These are phyloP conservation scores for Sindora glabra DNA, from an alignment of 306 rosid genomes.

Conservation along the genomic window DNA sequence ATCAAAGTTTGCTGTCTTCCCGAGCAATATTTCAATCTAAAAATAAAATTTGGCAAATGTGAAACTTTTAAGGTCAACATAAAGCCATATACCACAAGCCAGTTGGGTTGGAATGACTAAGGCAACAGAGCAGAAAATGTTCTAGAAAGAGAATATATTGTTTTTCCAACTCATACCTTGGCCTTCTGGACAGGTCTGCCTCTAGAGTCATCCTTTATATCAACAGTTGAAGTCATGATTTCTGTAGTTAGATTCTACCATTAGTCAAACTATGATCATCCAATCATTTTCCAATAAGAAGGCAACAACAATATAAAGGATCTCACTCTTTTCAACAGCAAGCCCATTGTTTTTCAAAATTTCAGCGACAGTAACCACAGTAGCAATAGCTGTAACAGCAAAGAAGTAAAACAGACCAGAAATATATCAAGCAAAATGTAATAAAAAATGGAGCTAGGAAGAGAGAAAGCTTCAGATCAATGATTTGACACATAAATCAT, in stretches of 20 bases:
- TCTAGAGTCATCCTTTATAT: constrained; percentile 60
- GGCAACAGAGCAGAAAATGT: not conserved
- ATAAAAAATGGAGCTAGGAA: not conserved
- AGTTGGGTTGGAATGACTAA: not conserved
- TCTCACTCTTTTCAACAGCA: constrained; percentile 72
- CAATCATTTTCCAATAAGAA: not conserved
- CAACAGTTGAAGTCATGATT: constrained; percentile 60
- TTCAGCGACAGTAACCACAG: constrained; percentile 75
- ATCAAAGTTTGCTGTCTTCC: constrained; percentile 68
- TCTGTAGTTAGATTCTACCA: constrained; percentile 25
- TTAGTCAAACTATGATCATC: not conserved
- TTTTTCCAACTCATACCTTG: constrained; percentile 37
- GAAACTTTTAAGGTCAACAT: not conserved
- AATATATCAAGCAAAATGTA: not conserved
- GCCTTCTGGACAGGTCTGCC: constrained; percentile 75
- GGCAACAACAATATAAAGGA: not conserved
- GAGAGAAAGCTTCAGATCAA: not conserved
- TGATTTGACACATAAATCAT: not conserved
- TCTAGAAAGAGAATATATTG: not conserved
- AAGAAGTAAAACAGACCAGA: constrained; percentile 6
- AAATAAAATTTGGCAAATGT: not conserved
- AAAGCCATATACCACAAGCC: not conserved
- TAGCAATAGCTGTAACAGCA: constrained; percentile 56
- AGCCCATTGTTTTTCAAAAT: constrained; percentile 71
- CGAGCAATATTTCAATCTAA: constrained; percentile 68